A percentile compares a stretch with the other conserved stretches of the same genome.
Conservation (phyloP, 2,329 filamentous ascomycete species). For the Mollisia scopiformis region DNA sequence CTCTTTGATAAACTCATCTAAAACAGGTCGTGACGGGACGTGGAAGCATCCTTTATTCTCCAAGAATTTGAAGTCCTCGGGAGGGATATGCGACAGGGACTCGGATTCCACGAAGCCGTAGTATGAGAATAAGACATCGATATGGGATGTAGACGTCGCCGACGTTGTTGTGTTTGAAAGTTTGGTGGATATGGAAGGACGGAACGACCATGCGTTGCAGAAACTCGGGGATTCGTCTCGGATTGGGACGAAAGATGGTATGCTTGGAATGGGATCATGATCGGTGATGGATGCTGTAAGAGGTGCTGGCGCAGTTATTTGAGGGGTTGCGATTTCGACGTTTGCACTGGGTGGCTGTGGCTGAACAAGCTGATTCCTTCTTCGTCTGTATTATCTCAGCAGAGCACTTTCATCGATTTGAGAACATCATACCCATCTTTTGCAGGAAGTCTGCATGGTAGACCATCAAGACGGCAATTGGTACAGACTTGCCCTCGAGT, state of each 20-base stretch:
- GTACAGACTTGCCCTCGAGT: conserved; percentile 7
- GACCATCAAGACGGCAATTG: conserved; percentile 16
- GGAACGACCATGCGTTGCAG: neutral
- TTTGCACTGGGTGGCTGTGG: neutral
- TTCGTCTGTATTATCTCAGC: neutral
- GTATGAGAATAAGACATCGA: conserved; percentile 6
- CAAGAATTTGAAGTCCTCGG: conserved; percentile 18
- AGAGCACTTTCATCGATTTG: neutral
- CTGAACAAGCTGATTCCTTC: neutral
- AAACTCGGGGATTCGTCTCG: neutral
- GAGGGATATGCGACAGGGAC: conserved; percentile 11
- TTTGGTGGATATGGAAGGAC: neutral
- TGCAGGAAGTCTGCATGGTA: neutral
- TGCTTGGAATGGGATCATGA: neutral
- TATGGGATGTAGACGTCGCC: neutral
- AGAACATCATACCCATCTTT: neutral
- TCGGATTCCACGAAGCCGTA: conserved; percentile 12
- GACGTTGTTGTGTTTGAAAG: neutral
- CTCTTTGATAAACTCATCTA: conserved; percentile 54
- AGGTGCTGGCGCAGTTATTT: neutral
- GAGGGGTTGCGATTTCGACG: neutral
- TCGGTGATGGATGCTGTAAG: neutral
- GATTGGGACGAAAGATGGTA: neutral
- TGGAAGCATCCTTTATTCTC: conserved; percentile 21
- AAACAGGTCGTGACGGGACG: conserved; percentile 50